Evolutionary conservation across 148 eudicot species (phyloP).

Genomic region (Mesembryanthemum crystallinum): DNA sequence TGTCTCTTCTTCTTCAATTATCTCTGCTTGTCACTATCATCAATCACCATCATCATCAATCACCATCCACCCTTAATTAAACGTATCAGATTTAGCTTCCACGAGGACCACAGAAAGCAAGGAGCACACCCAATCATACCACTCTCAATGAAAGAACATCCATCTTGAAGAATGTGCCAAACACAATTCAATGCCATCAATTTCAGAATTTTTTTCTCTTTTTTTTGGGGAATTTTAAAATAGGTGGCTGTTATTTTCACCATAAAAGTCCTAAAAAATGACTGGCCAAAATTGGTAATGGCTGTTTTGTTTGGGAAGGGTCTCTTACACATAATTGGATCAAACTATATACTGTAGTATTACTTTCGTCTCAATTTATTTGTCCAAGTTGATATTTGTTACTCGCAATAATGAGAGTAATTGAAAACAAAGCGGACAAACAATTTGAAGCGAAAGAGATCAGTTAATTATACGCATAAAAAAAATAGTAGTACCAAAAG

Average conservation of each 20-base stretch:
- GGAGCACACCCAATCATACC: slow-evolving; percentile 9
- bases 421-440: no score
- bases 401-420: no score
- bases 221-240: no score
- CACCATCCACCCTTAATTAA: slow-evolving; percentile 7
- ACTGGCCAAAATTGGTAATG: neutral
- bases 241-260: no score
- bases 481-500: neutral
- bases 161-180: slow-evolving; percentile 7
- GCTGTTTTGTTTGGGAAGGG: neutral
- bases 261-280: neutral
- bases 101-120: slow-evolving; percentile 1
- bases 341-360: no score
- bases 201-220: no score
- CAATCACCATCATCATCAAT: neutral
- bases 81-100: slow-evolving; percentile 6
- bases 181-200: neutral
- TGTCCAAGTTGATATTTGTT: no score
- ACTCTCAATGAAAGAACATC: neutral
- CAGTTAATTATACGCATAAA: neutral
- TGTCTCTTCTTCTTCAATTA: neutral
- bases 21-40: neutral
- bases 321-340: no score
- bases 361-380: no score
- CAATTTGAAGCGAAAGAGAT: no score